Evolutionary conservation across 345 rosid species (phyloP).

Genomic region (Eucalyptus camaldulensis): DNA sequence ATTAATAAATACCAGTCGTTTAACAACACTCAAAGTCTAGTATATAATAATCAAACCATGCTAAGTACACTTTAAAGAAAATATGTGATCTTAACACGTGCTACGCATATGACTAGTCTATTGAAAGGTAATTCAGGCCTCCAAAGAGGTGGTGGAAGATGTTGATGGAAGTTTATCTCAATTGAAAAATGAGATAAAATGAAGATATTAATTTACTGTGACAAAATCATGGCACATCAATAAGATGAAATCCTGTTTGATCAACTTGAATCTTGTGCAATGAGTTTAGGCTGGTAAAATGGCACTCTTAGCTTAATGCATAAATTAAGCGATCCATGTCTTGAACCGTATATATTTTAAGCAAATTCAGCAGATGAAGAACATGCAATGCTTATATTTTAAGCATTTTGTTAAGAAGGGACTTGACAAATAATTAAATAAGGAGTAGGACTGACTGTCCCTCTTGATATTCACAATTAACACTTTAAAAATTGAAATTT

Average conservation of each 20-base stretch:
- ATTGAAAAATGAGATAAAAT: neutral
- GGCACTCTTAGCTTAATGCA: neutral
- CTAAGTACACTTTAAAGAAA: neutral
- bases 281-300: neutral
- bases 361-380: neutral
- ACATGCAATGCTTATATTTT: neutral
- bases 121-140: neutral
- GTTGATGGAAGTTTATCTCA: neutral
- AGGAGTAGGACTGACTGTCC: neutral
- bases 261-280: neutral
- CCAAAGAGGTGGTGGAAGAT: neutral
- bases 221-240: neutral
- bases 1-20: neutral
- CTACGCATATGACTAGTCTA: fast-evolving
- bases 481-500: neutral
- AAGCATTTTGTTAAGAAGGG: neutral
- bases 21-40: neutral
- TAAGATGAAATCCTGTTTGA: neutral
- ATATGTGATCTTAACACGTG: neutral
- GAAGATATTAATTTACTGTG: neutral
- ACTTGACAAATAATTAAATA: neutral
- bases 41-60: neutral
- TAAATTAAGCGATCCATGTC: neutral
- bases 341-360: neutral
- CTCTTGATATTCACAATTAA: neutral